Evolutionary conservation across 2,329 filamentous ascomycete genomes (phyloP), one percentile per base, ranked within the genome.

Genomic region (Diaporthe batatas): DNA sequence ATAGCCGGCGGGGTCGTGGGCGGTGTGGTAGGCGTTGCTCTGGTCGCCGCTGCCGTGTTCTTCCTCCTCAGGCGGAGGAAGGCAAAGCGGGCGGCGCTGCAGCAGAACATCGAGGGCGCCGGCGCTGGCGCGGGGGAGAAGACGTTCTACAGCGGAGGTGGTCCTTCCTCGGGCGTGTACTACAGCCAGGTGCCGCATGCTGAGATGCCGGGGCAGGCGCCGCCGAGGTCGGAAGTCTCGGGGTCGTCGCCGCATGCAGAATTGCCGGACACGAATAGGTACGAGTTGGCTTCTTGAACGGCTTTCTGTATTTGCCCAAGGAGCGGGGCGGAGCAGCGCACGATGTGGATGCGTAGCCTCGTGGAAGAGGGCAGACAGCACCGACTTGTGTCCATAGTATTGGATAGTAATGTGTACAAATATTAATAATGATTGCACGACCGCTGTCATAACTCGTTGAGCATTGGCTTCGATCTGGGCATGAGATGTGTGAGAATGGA

Each of bases 1-100:
- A 51, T 65, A 51, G 62, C 25, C 44, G 62, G 62, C 7, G 44
- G 42, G 1, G 62, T 65, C 29, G 62, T 51, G 29, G 62, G 62
- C 2, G 62, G 62, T 4, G 29, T 65, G 2, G 62, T 29, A 14
- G 62, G 62, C 3, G 21, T 8, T 2, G 62, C 44, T n/a, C 29
- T 65, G n/a, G 25, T 65, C 29, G 62, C 21, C 14, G 12, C 62
- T 14, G 21, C 32, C 12, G 62, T 6, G 14, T 36, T 65, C 1
- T 34, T 65, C 44, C 14, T 65, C 14, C 62, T 65, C n/a, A 51
- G 62, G 11, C 44, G 62, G 1, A 29, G 62, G 1, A 65, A 14
- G 29, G 32, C 62, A 12, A 65, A 53, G 14, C 11, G 62, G 18
- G 44, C 62, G 29, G 14, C 14, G 18, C 3, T 65, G 44, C 21